Conservation (phyloP, 2,329 filamentous ascomycete genomes). For the Dryadomyces sulphureus region DNA sequence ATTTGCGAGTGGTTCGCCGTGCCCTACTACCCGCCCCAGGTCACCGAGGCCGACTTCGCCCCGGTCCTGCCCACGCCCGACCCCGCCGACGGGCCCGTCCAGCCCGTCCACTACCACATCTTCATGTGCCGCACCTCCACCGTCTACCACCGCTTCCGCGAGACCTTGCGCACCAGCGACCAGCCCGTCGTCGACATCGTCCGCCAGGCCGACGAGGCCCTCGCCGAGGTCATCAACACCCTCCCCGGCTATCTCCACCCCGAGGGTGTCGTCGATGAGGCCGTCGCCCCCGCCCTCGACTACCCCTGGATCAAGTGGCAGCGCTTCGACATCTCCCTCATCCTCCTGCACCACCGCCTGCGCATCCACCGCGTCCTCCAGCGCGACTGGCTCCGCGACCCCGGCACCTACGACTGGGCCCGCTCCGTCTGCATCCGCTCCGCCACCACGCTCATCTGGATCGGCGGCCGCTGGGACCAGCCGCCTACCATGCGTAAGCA, state of each 20-base stretch:
- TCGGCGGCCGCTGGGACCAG: slow-evolving; percentile 1
- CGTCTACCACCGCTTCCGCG: slow-evolving; percentile 1
- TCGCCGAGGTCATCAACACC: slow-evolving; percentile 1
- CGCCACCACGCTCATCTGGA: neutral
- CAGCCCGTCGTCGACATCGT: neutral
- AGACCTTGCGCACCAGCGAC: neutral
- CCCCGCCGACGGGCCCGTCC: neutral
- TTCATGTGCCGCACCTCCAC: neutral
- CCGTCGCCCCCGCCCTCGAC: neutral
- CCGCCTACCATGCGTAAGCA: neutral
- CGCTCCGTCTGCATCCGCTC: neutral
- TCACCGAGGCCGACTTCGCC: neutral
- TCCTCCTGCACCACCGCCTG: slow-evolving; percentile 1
- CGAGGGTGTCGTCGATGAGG: neutral
- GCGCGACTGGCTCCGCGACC: neutral
- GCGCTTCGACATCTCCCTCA: neutral
- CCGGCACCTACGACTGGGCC: neutral
- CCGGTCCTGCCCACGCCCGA: neutral
- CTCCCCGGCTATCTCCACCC: slow-evolving; percentile 1
- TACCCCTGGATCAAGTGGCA: slow-evolving; percentile 3
- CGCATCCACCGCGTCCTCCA: neutral
- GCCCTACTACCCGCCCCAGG: neutral
- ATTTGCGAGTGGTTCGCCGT: slow-evolving; percentile 2
- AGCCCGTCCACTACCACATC: neutral
- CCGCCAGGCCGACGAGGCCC: neutral